Base-by-base conservation (phyloP, 805 yeast species). In the Wickerhamiella musiphila region DNA sequence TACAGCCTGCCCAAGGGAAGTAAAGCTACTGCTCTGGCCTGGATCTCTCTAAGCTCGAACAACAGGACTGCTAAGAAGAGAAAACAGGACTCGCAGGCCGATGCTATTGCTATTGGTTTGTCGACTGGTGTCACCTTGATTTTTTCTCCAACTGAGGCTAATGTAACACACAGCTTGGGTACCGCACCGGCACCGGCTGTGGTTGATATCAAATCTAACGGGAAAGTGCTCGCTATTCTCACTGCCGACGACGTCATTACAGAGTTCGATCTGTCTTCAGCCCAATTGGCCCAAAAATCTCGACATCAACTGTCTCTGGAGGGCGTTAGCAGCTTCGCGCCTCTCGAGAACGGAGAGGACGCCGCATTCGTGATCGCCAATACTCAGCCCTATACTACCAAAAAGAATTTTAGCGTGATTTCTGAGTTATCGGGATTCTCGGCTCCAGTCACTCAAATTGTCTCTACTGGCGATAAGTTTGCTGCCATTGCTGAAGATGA, bases 401-500 rank as follows among this genome's bases (percentile, higher is more conserved):
- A 70, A 8, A 43, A 53, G 5, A 39, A 37, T 11, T 23, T 37
- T 16, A 18, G 37, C 12, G 53, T 55, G 32, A 53, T 70, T 2
- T 63, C 72, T 2, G 71, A 68, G 48, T 82, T 92, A 9, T 18
- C 30, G 2, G 92, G 86, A 18, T 92, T 81, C 48, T 68, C 78
- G 19, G 65, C 78, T 13, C 74, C 82, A 4, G 65, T 81, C 25
- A 62, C 60, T 43, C 53, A 69, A 9, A 53, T 74, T 8, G 35
- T 63, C 23, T 54, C 64, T 5, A 27, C 51, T 15, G 54, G 41
- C 11, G 51, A 54, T 6, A 65, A 65, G 29, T 70, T 82, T 43
- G 52, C 78, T 26, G 73, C 90, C 1, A 66, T 76, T 32, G 92
- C 94, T 2, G 59, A 60, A 22, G 74, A 73, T 38, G 96, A 84